Evolutionary conservation across 257 asterid species (phyloP).

Genomic region (Osmanthus fragrans): DNA sequence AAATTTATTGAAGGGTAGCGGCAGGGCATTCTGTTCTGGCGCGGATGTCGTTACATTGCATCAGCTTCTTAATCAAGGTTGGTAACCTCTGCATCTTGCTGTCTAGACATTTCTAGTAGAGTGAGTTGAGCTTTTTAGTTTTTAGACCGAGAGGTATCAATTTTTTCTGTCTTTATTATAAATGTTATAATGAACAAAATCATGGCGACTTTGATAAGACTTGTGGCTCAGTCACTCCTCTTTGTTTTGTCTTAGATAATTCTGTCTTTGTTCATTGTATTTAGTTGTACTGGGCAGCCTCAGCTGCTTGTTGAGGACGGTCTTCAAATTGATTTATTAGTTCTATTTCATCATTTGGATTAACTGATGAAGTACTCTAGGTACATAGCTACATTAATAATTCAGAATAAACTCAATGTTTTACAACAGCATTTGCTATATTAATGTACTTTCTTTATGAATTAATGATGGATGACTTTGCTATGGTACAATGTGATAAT

Average conservation of each 20-base stretch:
- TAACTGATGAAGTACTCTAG: not conserved
- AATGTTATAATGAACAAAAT: not conserved
- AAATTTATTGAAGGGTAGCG: slow-evolving; percentile 59
- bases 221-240: not conserved
- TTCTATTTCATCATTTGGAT: slow-evolving; percentile 5
- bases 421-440: not conserved
- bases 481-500: not conserved
- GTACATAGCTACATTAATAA: not conserved
- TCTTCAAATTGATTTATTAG: not conserved
- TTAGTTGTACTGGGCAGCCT: not conserved
- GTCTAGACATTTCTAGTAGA: not conserved
- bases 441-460: not conserved
- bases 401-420: not conserved
- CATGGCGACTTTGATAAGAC: not conserved
- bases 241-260: not conserved
- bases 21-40: slow-evolving; percentile 85
- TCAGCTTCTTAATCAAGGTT: slow-evolving; percentile 77
- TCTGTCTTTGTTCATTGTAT: not conserved
- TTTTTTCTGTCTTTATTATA: not conserved
- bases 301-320: not conserved
- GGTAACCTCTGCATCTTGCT: slow-evolving; percentile 16
- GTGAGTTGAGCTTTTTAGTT: slow-evolving; percentile 15
- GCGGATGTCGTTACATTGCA: slow-evolving; percentile 65
- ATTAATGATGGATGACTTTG: slow-evolving; percentile 5
- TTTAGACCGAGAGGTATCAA: not conserved